These are phyloP conservation scores for Jimgerdemannia flammicorona DNA, from an alignment of 192 early-diverging fungal species.

Conservation along the genomic window DNA sequence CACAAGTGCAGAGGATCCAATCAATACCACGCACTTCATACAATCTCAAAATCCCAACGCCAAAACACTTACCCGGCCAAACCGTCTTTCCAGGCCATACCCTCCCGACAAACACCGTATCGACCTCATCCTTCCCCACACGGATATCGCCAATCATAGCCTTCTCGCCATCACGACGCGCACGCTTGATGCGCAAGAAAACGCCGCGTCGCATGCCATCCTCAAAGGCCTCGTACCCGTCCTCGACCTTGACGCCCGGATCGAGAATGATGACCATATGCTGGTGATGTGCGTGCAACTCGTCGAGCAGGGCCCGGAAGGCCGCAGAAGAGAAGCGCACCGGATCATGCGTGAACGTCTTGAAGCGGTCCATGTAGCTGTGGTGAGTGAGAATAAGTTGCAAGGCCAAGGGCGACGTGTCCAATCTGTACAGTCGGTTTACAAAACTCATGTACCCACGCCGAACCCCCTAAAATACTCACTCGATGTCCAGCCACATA, in stretches of 20 bases:
- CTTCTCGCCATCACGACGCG: neutral
- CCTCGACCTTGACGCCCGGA: constrained; percentile 52
- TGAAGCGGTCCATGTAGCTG: constrained; percentile 58
- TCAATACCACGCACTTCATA: neutral
- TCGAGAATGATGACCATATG: constrained; percentile 62
- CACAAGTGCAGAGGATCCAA: neutral
- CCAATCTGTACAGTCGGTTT: no score
- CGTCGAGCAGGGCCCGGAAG: constrained; percentile 39
- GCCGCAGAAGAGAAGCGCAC: constrained; percentile 47
- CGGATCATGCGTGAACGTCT: constrained; percentile 58
- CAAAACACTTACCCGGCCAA: neutral
- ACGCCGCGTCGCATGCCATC: constrained; percentile 42
- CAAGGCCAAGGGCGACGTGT: no score
- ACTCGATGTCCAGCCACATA: constrained; percentile 67
- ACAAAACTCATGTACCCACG: no score
- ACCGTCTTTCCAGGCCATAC: constrained; percentile 19
- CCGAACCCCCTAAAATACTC: no score
- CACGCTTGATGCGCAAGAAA: constrained; percentile 25
- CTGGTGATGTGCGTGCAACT: constrained; percentile 46
- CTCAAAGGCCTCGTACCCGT: constrained; percentile 46
- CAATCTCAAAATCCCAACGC: neutral
- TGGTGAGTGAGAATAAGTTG: no score
- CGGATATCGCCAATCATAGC: constrained; percentile 36
- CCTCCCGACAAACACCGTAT: no score
- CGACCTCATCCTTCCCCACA: constrained; percentile 56